Conservation (phyloP, 257 asterid species). For the Dorcoceras hygrometricum region DNA sequence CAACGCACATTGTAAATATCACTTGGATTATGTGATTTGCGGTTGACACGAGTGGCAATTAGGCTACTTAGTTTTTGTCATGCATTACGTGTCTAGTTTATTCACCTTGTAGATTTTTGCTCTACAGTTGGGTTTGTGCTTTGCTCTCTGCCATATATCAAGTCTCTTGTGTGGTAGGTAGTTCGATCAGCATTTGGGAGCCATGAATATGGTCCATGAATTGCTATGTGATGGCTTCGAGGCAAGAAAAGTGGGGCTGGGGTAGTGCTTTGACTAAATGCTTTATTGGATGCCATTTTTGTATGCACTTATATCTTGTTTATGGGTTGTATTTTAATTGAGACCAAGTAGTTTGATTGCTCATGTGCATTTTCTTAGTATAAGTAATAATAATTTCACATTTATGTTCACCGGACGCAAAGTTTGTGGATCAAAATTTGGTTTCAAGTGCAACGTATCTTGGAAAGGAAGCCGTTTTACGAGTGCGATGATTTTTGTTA, state of each 20-base stretch:
- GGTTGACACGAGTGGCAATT: constrained; percentile 9
- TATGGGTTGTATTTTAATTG: not conserved
- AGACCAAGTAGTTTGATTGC: not conserved
- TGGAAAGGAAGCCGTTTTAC: not conserved
- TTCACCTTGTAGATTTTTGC: not conserved
- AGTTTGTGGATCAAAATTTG: not conserved
- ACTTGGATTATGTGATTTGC: constrained; percentile 16
- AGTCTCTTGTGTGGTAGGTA: constrained; percentile 12
- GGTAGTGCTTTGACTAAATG: not conserved
- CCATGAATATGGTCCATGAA: constrained; percentile 2
- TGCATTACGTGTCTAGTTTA: not conserved
- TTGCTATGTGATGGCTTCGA: not conserved
- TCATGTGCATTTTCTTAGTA: not conserved
- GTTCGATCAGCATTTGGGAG: not conserved
- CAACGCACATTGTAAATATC: constrained; percentile 14
- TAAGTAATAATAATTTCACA: no score
- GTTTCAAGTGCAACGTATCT: no score
- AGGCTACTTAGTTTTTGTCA: not conserved
- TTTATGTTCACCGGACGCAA: not conserved
- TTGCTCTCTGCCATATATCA: constrained; percentile 11
- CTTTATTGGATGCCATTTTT: constrained; percentile 8
- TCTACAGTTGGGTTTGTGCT: not conserved
- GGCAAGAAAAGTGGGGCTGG: not conserved
- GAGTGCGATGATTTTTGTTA: not conserved
- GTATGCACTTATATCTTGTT: not conserved